A percentile compares a stretch with the other conserved stretches of the same genome.
These are phyloP conservation scores for Populus euphratica DNA, from an alignment of 345 rosid species.

Conservation along the genomic window DNA sequence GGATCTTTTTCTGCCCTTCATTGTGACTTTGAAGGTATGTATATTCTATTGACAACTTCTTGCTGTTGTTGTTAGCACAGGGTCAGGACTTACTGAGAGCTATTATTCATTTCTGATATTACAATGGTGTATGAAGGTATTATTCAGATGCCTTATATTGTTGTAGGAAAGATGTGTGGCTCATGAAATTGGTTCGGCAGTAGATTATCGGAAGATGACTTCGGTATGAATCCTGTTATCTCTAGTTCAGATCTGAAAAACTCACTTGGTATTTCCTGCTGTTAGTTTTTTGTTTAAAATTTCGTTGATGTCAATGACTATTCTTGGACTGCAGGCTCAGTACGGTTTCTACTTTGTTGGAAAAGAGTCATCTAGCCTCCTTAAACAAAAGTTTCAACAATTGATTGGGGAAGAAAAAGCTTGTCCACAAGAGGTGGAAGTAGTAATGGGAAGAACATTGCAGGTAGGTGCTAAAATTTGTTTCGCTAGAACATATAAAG, in stretches of 20 bases:
- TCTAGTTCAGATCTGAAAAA: neutral
- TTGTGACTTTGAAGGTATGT: conserved; percentile 73
- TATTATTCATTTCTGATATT: neutral
- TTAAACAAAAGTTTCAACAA: conserved; percentile 66
- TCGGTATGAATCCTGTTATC: conserved; percentile 47
- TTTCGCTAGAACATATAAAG: neutral
- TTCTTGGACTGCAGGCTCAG: conserved; percentile 55
- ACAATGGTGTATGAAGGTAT: neutral
- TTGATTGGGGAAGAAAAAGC: conserved; percentile 56
- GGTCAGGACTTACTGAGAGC: neutral
- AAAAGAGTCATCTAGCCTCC: conserved; percentile 47
- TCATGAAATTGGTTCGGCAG: conserved; percentile 85
- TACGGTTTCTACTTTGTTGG: conserved; percentile 92
- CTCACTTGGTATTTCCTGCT: conserved; percentile 15
- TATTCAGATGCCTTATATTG: conserved; percentile 16
- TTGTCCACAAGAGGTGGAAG: conserved; percentile 68
- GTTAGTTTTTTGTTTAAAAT: neutral
- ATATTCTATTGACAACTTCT: neutral
- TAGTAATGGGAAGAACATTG: conserved; percentile 86
- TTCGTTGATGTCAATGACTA: neutral
- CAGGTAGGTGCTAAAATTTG: conserved; percentile 42
- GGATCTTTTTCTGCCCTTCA: conserved; percentile 93
- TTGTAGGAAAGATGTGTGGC: conserved; percentile 69
- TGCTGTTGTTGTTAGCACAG: neutral
- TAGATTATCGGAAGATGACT: conserved; percentile 85